Conservation (phyloP, 305 asterid species). For the Fraxinus latifolia region DNA sequence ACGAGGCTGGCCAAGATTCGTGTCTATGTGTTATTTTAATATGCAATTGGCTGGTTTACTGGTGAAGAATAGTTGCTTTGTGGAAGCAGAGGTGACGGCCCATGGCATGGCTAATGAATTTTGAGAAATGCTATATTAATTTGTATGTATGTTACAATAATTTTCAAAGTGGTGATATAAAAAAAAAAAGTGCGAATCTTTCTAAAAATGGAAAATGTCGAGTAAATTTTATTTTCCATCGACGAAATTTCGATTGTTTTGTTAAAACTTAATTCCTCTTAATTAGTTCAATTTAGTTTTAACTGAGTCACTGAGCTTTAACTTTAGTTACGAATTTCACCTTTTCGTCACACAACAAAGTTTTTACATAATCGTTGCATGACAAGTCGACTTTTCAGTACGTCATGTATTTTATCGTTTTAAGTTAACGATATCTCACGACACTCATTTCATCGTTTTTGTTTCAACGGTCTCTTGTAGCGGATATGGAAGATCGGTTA, state of each 20-base stretch:
- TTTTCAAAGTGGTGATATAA: not conserved
- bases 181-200: not conserved
- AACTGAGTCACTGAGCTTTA: not conserved
- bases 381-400: not conserved
- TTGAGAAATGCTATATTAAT: conserved; percentile 11
- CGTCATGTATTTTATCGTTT: not conserved
- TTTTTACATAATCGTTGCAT: not conserved
- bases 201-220: not conserved
- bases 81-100: conserved; percentile 58
- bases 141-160: not conserved
- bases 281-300: not conserved
- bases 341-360: not conserved
- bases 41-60: conserved; percentile 30
- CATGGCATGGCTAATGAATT: conserved; percentile 44
- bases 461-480: not conserved
- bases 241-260: not conserved
- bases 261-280: not conserved
- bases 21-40: conserved; percentile 37
- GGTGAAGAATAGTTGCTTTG: conserved; percentile 38
- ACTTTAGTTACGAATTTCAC: not conserved
- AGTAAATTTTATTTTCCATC: not conserved
- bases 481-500: not conserved
- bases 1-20: conserved; percentile 66
- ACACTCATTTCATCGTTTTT: not conserved
- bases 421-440: not conserved